phyloP scores from a whole-genome alignment of 441 rosid genomes.

The Bruguiera hainesii region DNA sequence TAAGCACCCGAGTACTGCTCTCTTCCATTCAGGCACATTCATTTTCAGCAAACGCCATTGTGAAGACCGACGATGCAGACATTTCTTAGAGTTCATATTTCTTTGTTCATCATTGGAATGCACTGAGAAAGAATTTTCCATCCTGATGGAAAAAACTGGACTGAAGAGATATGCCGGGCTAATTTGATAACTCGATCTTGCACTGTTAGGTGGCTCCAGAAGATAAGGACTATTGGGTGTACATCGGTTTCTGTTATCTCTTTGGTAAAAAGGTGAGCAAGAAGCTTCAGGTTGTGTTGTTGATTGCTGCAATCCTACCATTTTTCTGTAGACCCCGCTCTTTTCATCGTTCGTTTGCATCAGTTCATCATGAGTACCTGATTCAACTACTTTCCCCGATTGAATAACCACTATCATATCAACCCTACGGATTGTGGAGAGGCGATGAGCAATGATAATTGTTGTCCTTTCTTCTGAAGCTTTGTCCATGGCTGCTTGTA shows the following conservation, averaged over 20 bases:
- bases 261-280: neutral
- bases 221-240: slow-evolving; percentile 22
- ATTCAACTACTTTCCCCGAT: slow-evolving; percentile 53
- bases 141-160: slow-evolving; percentile 42
- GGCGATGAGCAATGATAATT: slow-evolving; percentile 57
- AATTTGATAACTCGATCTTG: slow-evolving; percentile 36
- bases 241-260: neutral
- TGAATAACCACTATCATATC: slow-evolving; percentile 43
- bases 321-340: slow-evolving; percentile 39
- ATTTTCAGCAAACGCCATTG: slow-evolving; percentile 51
- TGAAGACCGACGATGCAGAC: slow-evolving; percentile 32
- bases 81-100: neutral
- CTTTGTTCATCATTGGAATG: slow-evolving; percentile 31
- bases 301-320: slow-evolving; percentile 47
- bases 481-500: slow-evolving; percentile 51
- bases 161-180: slow-evolving; percentile 44
- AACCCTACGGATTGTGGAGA: slow-evolving; percentile 43
- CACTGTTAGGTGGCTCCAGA: slow-evolving; percentile 13
- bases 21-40: slow-evolving; percentile 51
- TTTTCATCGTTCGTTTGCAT: slow-evolving; percentile 27
- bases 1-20: slow-evolving; percentile 49
- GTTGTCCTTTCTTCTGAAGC: slow-evolving; percentile 55
- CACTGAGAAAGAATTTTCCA: slow-evolving; percentile 37
- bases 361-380: slow-evolving; percentile 51
- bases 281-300: slow-evolving; percentile 26